Evolutionary conservation across 1,139 yeast genomes (phyloP).

Genomic region (Hyphopichia fennica): DNA sequence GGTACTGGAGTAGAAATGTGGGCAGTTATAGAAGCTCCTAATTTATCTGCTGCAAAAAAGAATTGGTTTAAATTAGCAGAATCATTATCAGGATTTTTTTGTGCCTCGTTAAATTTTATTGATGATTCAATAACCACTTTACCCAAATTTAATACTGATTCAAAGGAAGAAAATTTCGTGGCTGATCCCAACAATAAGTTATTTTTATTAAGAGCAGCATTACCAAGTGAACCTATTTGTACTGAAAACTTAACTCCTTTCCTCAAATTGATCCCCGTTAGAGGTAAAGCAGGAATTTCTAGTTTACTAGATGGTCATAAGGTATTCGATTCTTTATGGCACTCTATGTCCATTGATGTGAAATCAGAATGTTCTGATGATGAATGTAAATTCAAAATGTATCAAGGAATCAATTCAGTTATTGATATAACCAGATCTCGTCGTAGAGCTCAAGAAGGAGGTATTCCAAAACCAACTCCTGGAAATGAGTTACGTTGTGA

Average conservation of each 20-base stretch:
- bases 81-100: constrained; percentile 84
- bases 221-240: constrained; percentile 95
- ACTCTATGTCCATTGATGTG: constrained; percentile 85
- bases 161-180: constrained; percentile 10
- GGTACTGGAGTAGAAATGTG: constrained; percentile 96
- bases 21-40: constrained; percentile 75
- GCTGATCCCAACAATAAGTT: constrained; percentile 36
- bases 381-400: constrained; percentile 56
- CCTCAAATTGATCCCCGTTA: constrained; percentile 83
- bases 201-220: constrained; percentile 74
- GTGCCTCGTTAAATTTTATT: constrained; percentile 91
- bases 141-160: constrained; percentile 44
- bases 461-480: constrained; percentile 78
- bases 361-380: constrained; percentile 49
- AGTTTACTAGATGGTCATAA: constrained; percentile 91
- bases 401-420: constrained; percentile 73
- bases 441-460: constrained; percentile 56
- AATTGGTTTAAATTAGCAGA: constrained; percentile 76
- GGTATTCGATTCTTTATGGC: constrained; percentile 95
- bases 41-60: constrained; percentile 52
- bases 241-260: constrained; percentile 97
- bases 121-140: constrained; percentile 77
- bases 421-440: constrained; percentile 69
- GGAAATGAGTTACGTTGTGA: constrained; percentile 76
- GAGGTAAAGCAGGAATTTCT: constrained; percentile 88